phyloP scores from a whole-genome alignment of 306 rosid genomes.

The Acacia confusa region DNA sequence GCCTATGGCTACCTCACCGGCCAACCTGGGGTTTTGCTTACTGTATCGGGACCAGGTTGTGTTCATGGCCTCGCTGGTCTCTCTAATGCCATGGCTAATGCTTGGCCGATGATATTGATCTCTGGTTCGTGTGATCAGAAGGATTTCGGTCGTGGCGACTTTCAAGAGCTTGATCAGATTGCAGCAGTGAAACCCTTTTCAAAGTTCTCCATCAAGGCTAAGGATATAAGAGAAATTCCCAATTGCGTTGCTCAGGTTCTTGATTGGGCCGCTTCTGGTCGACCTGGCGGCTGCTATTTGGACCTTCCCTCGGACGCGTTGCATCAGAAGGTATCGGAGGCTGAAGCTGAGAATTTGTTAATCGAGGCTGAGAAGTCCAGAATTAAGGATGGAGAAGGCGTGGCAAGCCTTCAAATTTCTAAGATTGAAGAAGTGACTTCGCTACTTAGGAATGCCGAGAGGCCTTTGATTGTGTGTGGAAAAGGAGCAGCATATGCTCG shows the following conservation, averaged over 20 bases:
- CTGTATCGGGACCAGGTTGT: slow-evolving; percentile 97
- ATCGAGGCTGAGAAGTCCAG: slow-evolving; percentile 37
- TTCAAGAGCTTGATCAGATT: slow-evolving; percentile 93
- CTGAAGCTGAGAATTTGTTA: slow-evolving; percentile 64
- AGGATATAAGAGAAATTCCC: slow-evolving; percentile 61
- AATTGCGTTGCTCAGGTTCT: slow-evolving; percentile 59
- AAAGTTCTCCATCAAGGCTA: slow-evolving; percentile 67
- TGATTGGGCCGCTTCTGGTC: slow-evolving; percentile 46
- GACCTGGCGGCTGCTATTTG: slow-evolving; percentile 86
- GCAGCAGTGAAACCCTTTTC: slow-evolving; percentile 73
- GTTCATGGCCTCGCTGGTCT: slow-evolving; percentile 96
- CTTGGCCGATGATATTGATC: slow-evolving; percentile 90
- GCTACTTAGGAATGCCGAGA: slow-evolving; percentile 58
- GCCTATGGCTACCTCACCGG: slow-evolving; percentile 89
- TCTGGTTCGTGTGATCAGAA: slow-evolving; percentile 88
- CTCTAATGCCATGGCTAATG: slow-evolving; percentile 72
- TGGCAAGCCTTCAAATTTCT: not conserved
- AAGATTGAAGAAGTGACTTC: slow-evolving; percentile 56
- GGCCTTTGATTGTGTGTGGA: slow-evolving; percentile 86
- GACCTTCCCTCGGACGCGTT: slow-evolving; percentile 88
- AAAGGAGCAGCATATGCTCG: slow-evolving; percentile 90
- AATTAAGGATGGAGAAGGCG: not conserved
- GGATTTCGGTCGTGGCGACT: slow-evolving; percentile 85
- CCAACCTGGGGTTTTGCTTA: slow-evolving; percentile 80
- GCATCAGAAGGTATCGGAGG: slow-evolving; percentile 56